A percentile compares a stretch with the other conserved stretches of the same genome.
Evolutionary conservation across 208 protist species (phyloP).

Genomic region (Tritrichomonas musculus): DNA sequence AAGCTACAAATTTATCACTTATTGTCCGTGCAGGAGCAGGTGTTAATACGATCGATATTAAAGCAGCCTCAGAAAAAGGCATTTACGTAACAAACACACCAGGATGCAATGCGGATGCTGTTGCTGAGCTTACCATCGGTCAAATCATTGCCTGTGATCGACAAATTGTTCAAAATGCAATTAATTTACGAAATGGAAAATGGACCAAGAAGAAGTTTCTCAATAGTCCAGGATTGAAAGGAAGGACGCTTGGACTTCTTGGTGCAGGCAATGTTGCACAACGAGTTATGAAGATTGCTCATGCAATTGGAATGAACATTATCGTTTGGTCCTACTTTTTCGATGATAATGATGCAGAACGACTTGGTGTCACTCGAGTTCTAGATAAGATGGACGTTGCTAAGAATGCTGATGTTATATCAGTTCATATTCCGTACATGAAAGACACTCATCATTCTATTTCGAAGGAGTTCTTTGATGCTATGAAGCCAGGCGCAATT

Average conservation of each 20-base stretch:
- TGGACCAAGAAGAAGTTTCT: slow-evolving; percentile 1
- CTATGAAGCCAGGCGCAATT: neutral
- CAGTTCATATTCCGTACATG: neutral
- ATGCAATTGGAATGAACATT: neutral
- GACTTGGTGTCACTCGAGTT: neutral
- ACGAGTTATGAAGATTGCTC: neutral
- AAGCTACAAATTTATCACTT: neutral
- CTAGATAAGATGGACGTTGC: neutral
- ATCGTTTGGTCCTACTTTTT: neutral
- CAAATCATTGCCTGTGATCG: slow-evolving; percentile 11
- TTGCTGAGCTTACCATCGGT: slow-evolving; percentile 19
- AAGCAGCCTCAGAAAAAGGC: neutral
- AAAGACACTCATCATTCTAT: neutral
- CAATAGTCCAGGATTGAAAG: neutral
- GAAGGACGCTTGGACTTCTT: neutral
- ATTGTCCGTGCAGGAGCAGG: neutral
- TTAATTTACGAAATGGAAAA: neutral
- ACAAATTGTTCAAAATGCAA: neutral
- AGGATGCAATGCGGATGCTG: neutral
- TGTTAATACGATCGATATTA: neutral
- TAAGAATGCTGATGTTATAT: neutral
- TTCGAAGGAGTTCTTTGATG: neutral
- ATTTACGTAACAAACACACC: slow-evolving; percentile 21
- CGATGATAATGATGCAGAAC: neutral
- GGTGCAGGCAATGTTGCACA: neutral